Evolutionary conservation across 1,284 basidiomycete genomes (phyloP).

Genomic region (Flammula alnicola): DNA sequence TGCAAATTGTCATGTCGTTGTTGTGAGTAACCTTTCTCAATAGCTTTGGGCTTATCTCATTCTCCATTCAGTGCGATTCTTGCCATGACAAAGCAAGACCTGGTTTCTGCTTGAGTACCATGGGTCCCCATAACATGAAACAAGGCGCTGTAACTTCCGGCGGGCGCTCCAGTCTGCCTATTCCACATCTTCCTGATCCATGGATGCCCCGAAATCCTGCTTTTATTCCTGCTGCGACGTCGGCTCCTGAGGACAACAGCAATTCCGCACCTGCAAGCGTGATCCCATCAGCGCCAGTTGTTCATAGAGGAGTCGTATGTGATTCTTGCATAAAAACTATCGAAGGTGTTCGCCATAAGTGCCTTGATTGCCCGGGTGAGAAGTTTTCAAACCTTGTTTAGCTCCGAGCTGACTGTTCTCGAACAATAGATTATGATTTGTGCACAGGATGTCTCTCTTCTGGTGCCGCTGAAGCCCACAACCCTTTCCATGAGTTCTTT

Average conservation of each 20-base stretch:
- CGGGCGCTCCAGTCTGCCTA: slow-evolving; percentile 11
- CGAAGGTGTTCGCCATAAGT: slow-evolving; percentile 72
- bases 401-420: neutral
- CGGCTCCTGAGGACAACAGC: neutral
- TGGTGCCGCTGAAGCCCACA: slow-evolving; percentile 51
- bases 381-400: neutral
- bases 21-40: slow-evolving; percentile 31
- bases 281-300: slow-evolving; percentile 27
- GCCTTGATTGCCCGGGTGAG: slow-evolving; percentile 71
- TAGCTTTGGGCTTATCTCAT: slow-evolving; percentile 1
- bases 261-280: neutral
- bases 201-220: slow-evolving; percentile 13
- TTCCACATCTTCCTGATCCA: slow-evolving; percentile 24
- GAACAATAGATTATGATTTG: slow-evolving; percentile 65
- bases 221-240: neutral
- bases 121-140: slow-evolving; percentile 36
- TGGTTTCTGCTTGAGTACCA: slow-evolving; percentile 33
- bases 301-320: slow-evolving; percentile 54
- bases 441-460: slow-evolving; percentile 59
- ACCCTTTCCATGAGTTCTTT: slow-evolving; percentile 71
- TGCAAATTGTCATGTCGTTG: slow-evolving; percentile 39
- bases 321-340: slow-evolving; percentile 61
- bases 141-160: slow-evolving; percentile 12
- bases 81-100: slow-evolving; percentile 31
- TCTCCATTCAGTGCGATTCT: slow-evolving; percentile 33